These are phyloP conservation scores for Yamadazyma kanchanaburiensis DNA, from an alignment of 1,139 yeast genomes.

Conservation along the genomic window DNA sequence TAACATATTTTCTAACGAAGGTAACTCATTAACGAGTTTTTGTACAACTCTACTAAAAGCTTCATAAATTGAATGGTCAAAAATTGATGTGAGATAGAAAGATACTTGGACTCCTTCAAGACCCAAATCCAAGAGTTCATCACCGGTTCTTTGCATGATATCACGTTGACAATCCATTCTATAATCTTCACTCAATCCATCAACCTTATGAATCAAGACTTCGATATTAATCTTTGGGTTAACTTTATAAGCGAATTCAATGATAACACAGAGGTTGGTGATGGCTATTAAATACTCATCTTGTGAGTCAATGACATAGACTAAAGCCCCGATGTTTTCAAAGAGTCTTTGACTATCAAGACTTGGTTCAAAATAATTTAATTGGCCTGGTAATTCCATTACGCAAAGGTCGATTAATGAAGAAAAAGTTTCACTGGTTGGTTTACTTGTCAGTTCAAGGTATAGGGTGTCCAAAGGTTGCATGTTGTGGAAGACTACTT, in stretches of 20 bases:
- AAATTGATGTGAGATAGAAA: slow-evolving; percentile 87
- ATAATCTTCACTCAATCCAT: slow-evolving; percentile 91
- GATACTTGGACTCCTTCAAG: slow-evolving; percentile 88
- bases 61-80: slow-evolving; percentile 93
- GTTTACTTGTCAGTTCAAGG: slow-evolving; percentile 85
- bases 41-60: slow-evolving; percentile 93
- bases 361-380: slow-evolving; percentile 81
- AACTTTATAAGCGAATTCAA: slow-evolving; percentile 81
- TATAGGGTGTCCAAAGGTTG: slow-evolving; percentile 92
- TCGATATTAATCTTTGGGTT: slow-evolving; percentile 88
- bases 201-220: slow-evolving; percentile 91
- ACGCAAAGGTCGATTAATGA: slow-evolving; percentile 85
- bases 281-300: slow-evolving; percentile 93
- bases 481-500: slow-evolving; percentile 95
- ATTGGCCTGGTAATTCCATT: slow-evolving; percentile 96
- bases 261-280: slow-evolving; percentile 83
- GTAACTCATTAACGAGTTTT: slow-evolving; percentile 83
- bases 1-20: slow-evolving; percentile 82
- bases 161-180: slow-evolving; percentile 93
- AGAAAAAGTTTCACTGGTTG: slow-evolving; percentile 73
- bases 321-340: slow-evolving; percentile 85
- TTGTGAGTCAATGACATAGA: slow-evolving; percentile 91
- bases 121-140: slow-evolving; percentile 85
- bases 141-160: slow-evolving; percentile 93
- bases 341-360: slow-evolving; percentile 78